phyloP scores from a whole-genome alignment of 2,329 filamentous ascomycete species.

The Talaromyces verruculosus region DNA sequence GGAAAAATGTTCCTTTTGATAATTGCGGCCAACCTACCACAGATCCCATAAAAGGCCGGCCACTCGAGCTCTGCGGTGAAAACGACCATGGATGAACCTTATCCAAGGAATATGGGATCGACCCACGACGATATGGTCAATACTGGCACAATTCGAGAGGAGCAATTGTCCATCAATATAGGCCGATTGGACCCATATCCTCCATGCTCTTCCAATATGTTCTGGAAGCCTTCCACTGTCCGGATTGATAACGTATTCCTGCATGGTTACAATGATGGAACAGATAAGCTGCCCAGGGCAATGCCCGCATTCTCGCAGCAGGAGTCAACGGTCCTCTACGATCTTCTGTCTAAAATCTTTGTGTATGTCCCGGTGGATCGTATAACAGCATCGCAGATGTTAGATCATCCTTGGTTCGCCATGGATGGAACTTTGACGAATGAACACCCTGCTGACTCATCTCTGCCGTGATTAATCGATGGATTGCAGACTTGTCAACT shows the following conservation, averaged over 20 bases:
- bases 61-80: not conserved
- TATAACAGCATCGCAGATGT: not conserved
- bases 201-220: not conserved
- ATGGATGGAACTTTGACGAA: too few relatives aligned
- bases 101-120: not conserved
- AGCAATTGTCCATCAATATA: not conserved
- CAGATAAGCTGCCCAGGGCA: not conserved
- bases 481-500: too few relatives aligned
- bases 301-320: not conserved
- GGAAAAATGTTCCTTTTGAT: not conserved
- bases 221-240: not conserved
- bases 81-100: not conserved
- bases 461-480: too few relatives aligned
- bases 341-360: not conserved
- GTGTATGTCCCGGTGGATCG: not conserved
- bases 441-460: too few relatives aligned
- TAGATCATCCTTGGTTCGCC: too few relatives aligned
- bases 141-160: not conserved
- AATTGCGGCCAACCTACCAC: not conserved
- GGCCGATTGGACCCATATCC: not conserved
- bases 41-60: not conserved
- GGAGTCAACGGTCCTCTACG: not conserved
- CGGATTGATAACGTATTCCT: not conserved
- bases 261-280: not conserved
- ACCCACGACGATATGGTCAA: not conserved